phyloP scores from a whole-genome alignment of 1,284 basidiomycete genomes.

The Sutorius eximius region DNA sequence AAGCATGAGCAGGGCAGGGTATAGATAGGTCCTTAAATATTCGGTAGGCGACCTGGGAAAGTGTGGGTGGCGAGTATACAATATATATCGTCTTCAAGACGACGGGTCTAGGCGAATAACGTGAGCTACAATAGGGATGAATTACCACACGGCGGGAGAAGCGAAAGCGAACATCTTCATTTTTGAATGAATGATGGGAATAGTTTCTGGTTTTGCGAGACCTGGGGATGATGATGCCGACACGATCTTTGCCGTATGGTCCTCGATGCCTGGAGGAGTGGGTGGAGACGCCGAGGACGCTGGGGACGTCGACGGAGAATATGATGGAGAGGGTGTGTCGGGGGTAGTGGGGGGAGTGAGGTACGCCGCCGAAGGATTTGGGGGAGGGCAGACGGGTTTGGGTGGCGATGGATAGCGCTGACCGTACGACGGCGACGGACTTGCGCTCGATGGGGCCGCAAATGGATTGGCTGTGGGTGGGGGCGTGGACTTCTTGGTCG shows the following conservation, averaged over 20 bases:
- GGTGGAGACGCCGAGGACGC: conserved; percentile 56
- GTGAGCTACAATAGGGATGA: conserved; percentile 18
- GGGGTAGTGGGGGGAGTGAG: conserved; percentile 42
- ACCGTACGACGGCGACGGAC: conserved; percentile 50
- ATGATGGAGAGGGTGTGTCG: conserved; percentile 49
- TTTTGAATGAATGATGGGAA: conserved; percentile 36
- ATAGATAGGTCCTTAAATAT: conserved; percentile 39
- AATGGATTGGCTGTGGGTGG: conserved; percentile 52
- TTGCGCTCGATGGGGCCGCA: conserved; percentile 47
- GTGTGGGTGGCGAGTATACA: conserved; percentile 26
- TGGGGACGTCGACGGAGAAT: conserved; percentile 51
- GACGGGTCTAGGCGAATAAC: conserved; percentile 27
- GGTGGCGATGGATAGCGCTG: conserved; percentile 45
- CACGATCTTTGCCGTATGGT: conserved; percentile 47
- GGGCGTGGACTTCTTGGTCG: conserved; percentile 53
- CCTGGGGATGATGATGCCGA: conserved; percentile 40
- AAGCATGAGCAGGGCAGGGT: conserved; percentile 22
- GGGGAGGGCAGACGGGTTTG: conserved; percentile 32
- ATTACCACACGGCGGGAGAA: conserved; percentile 48
- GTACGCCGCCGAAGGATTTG: conserved; percentile 22
- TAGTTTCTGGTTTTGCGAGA: conserved; percentile 32
- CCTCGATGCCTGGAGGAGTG: conserved; percentile 51
- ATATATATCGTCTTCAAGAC: conserved; percentile 35
- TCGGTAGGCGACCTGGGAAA: conserved; percentile 13
- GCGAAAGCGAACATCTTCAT: conserved; percentile 51